Percentiles rank a stretch among this genome's conserved stretches.
phyloP scores from a whole-genome alignment of 78 protist genomes.

The Dictyostelium capitatum region DNA sequence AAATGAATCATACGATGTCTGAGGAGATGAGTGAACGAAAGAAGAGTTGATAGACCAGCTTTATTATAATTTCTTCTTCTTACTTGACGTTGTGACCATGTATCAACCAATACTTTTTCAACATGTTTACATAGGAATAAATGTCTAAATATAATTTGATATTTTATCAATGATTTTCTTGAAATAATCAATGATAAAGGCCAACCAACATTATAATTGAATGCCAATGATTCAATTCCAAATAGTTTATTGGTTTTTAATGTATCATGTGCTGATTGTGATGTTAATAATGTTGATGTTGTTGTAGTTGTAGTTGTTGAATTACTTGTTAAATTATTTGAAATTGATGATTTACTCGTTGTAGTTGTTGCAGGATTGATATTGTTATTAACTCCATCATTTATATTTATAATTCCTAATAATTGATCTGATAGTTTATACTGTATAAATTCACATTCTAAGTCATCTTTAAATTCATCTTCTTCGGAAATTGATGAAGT shows the following conservation, averaged over 20 bases:
- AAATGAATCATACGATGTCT: slow-evolving; percentile 92
- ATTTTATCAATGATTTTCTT: slow-evolving; percentile 76
- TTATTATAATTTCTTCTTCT: neutral
- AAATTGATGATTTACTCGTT: neutral
- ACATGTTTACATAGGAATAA: slow-evolving; percentile 90
- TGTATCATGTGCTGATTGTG: neutral
- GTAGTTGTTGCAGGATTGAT: slow-evolving; percentile 17
- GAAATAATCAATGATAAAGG: slow-evolving; percentile 90
- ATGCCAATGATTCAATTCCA: slow-evolving; percentile 88
- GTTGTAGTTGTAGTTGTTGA: neutral
- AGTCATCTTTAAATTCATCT: slow-evolving; percentile 84
- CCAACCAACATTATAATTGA: slow-evolving; percentile 89
- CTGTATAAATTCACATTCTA: slow-evolving; percentile 84
- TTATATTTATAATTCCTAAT: slow-evolving; percentile 52
- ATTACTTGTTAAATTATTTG: neutral
- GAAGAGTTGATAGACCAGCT: slow-evolving; percentile 17
- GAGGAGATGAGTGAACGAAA: slow-evolving; percentile 72
- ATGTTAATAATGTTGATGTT: neutral
- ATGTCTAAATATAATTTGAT: slow-evolving; percentile 93
- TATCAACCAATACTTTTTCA: slow-evolving; percentile 75
- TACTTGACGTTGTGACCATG: slow-evolving; percentile 81
- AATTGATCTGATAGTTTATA: slow-evolving; percentile 71
- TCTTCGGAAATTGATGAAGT: slow-evolving; percentile 50
- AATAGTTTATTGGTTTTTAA: slow-evolving; percentile 7
- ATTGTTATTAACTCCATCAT: neutral